Base-by-base conservation (phyloP, 2,329 filamentous ascomycete genomes). In the Fusarium beomiforme region DNA sequence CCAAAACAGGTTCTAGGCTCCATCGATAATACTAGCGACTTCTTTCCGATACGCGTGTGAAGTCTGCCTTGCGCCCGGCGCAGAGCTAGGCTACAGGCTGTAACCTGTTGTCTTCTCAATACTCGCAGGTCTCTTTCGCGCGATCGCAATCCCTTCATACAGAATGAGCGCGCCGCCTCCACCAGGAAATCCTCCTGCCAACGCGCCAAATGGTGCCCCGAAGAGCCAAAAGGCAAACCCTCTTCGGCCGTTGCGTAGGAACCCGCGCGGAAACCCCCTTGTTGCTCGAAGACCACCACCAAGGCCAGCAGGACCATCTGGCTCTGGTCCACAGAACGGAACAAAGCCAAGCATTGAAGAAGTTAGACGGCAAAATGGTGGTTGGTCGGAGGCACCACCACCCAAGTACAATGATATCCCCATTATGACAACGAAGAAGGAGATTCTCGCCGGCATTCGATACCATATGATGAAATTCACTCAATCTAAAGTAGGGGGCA, bases 381-480 rank as follows among this genome's bases (percentile, higher is more conserved):
- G 89, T 44, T 91, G 89, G 89, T 87, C 87, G 7, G 83, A 86
- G 47, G 83, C 86, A 31, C 82, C 85, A 4, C 83, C 85, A 5
- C 76, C 78, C 1, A 80, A 82, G 24, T 90, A 90, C 75, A 82
- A 74, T 17, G 85, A 87, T 42, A 86, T 86, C 74, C 93, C 93
- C 17, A 86, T 98, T 21, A 89, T 94, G 71, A 93, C 94, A 10
- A 97, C 93, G 10, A 97, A 97, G 81, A 90, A 91, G 76, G 90
- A 91, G 13, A 81, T 97, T 53, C 87, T 93, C 60, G 92, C 96
- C 73, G 93, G 92, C 9, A 83, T 97, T 64, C 92, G 95, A 51
- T 91, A 94, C 77, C 96, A 99, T 78, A 89, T 97, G 69, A 95
- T 97, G 85, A 91, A 93, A 74, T 90, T 99, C 74, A 79, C 83